phyloP scores from a whole-genome alignment of 495 filamentous ascomycete species.

The Hypoxylon rickii region DNA sequence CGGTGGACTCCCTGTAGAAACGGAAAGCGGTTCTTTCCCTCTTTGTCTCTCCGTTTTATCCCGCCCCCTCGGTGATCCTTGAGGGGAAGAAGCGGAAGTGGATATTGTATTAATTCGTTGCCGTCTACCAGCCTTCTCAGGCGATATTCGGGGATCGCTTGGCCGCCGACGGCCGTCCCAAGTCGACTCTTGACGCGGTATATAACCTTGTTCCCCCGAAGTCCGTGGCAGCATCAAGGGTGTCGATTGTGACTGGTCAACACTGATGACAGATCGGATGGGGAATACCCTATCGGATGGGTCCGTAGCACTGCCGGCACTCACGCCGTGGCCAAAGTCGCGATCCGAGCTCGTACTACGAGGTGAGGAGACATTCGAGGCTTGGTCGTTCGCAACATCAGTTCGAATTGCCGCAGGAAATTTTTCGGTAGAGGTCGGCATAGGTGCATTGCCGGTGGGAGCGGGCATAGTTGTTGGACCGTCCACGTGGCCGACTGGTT shows the following conservation, averaged over 20 bases:
- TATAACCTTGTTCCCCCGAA: conserved; percentile 37
- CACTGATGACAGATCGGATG: conserved; percentile 78
- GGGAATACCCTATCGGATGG: conserved; percentile 75
- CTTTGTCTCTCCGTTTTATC: conserved; percentile 1
- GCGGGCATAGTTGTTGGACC: not conserved
- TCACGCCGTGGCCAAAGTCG: conserved; percentile 30
- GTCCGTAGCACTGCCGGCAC: conserved; percentile 32
- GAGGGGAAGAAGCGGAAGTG: conserved; percentile 8
- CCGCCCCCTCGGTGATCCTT: conserved; percentile 1
- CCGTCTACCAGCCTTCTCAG: conserved; percentile 6
- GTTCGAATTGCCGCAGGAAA: not conserved
- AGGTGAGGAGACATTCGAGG: conserved; percentile 30
- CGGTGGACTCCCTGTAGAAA: conserved; percentile 38
- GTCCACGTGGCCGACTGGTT: conserved; percentile 1
- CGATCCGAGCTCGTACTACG: conserved; percentile 33
- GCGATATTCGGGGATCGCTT: conserved; percentile 15
- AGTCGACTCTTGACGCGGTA: conserved; percentile 28
- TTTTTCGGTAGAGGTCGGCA: not conserved
- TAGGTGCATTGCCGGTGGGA: not conserved
- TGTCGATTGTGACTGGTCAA: conserved; percentile 59
- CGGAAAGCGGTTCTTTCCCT: conserved; percentile 33
- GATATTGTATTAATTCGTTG: conserved; percentile 4
- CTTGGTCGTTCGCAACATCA: conserved; percentile 1
- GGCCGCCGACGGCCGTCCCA: conserved; percentile 30
- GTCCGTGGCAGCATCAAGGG: conserved; percentile 35